These are phyloP conservation scores for Monosporozyma aquatica DNA, from an alignment of 805 yeast genomes.

Conservation along the genomic window DNA sequence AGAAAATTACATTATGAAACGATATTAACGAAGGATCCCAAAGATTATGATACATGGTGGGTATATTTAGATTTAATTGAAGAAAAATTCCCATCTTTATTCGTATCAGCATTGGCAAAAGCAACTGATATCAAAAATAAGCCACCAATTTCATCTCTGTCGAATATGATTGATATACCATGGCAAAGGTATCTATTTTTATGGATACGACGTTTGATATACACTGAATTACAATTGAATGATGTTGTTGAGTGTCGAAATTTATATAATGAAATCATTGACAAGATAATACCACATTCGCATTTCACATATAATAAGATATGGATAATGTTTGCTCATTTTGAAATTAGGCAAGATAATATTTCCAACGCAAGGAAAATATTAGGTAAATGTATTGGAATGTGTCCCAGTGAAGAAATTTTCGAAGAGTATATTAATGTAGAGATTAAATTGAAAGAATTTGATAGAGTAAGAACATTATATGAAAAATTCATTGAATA, in stretches of 20 bases:
- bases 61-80: constrained; percentile 46
- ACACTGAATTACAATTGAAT: constrained; percentile 43
- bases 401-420: constrained; percentile 49
- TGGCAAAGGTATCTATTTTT: constrained; percentile 68
- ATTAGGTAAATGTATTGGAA: constrained; percentile 65
- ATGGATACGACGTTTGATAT: constrained; percentile 59
- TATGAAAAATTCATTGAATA: constrained; percentile 48
- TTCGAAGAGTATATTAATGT: constrained; percentile 57
- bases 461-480: constrained; percentile 67
- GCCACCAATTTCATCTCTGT: constrained; percentile 13
- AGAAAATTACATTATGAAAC: constrained; percentile 49
- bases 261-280: constrained; percentile 42
- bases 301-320: constrained; percentile 58
- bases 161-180: constrained; percentile 28
- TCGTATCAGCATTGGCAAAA: constrained; percentile 9
- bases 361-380: constrained; percentile 52
- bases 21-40: constrained; percentile 37
- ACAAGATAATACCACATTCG: constrained; percentile 44
- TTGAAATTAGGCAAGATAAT: constrained; percentile 56
- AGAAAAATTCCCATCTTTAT: constrained; percentile 23
- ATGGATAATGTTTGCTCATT: constrained; percentile 66
- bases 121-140: constrained; percentile 14
- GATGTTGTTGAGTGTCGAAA: constrained; percentile 40
- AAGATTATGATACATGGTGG: constrained; percentile 82
- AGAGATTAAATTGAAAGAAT: constrained; percentile 63